phyloP scores from a whole-genome alignment of 371 early-diverging fungal species.

The Rhizomucor pusillus region DNA sequence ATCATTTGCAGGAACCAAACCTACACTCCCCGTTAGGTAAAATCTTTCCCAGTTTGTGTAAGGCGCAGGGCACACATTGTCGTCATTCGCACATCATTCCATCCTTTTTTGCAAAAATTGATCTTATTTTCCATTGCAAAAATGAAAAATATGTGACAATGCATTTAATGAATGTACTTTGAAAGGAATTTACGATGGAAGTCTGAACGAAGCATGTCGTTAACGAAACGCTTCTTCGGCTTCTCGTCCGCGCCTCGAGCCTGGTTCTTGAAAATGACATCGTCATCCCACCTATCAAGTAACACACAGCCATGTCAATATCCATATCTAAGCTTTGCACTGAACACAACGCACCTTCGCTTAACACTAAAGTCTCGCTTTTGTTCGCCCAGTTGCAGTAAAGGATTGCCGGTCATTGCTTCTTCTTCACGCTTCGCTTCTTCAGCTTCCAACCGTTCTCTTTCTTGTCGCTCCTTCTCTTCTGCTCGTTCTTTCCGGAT shows the following conservation, averaged over 20 bases:
- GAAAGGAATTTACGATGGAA: slow-evolving; percentile 95
- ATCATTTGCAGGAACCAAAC: too few relatives aligned
- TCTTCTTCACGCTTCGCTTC: slow-evolving; percentile 56
- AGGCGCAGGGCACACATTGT: too few relatives aligned
- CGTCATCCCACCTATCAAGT: slow-evolving; percentile 90
- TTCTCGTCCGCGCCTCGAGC: slow-evolving; percentile 82
- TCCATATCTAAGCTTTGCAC: slow-evolving; percentile 1
- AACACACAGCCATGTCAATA: not conserved
- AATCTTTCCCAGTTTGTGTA: too few relatives aligned
- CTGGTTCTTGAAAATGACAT: slow-evolving; percentile 97
- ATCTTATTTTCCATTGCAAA: too few relatives aligned
- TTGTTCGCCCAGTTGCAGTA: slow-evolving; percentile 56
- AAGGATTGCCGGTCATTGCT: slow-evolving; percentile 80
- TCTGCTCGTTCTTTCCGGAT: slow-evolving; percentile 93
- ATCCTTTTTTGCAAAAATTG: too few relatives aligned
- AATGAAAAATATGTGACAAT: too few relatives aligned
- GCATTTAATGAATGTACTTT: slow-evolving; percentile 84
- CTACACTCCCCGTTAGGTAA: too few relatives aligned
- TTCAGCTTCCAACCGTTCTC: slow-evolving; percentile 58
- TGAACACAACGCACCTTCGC: slow-evolving; percentile 61
- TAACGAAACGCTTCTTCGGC: slow-evolving; percentile 92
- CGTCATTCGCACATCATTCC: too few relatives aligned
- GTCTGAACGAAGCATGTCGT: slow-evolving; percentile 93
- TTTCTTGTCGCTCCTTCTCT: slow-evolving; percentile 82
- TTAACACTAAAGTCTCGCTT: slow-evolving; percentile 84